phyloP scores from a whole-genome alignment of 305 asterid species.

The Fraxinus xanthoxyloides region DNA sequence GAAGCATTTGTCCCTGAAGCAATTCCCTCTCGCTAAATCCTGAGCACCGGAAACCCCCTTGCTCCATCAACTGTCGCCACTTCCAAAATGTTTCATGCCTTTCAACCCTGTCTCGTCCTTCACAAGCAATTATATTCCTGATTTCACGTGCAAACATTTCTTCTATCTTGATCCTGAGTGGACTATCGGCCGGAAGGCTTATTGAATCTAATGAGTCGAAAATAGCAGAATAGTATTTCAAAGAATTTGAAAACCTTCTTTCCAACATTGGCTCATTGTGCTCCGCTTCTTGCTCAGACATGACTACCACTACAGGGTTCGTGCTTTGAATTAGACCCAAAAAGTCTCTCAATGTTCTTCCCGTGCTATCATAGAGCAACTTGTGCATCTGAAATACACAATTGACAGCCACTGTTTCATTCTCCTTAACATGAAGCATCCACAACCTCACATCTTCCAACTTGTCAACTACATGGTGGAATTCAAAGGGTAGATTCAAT shows the following conservation, averaged over 20 bases:
- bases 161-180: constrained; percentile 64
- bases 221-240: constrained; percentile 75
- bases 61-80: constrained; percentile 77
- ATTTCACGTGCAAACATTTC: constrained; percentile 74
- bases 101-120: constrained; percentile 75
- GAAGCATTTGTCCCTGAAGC: constrained; percentile 75
- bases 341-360: constrained; percentile 55
- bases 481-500: constrained; percentile 62
- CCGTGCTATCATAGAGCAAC: constrained; percentile 60
- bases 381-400: constrained; percentile 79
- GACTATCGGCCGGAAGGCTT: constrained; percentile 50
- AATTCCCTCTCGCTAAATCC: constrained; percentile 62
- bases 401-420: constrained; percentile 73
- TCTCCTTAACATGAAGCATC: constrained; percentile 99
- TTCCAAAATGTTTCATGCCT: constrained; percentile 60
- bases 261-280: constrained; percentile 59
- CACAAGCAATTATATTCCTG: constrained; percentile 68
- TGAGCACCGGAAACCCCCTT: constrained; percentile 53
- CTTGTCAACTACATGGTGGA: constrained; percentile 88
- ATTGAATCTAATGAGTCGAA: constrained; percentile 66
- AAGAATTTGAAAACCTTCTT: constrained; percentile 52
- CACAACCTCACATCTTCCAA: constrained; percentile 95
- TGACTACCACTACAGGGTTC: constrained; percentile 53
- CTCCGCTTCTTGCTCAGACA: constrained; percentile 87
- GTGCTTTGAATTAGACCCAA: constrained; percentile 76